phyloP scores from a whole-genome alignment of 2,329 filamentous ascomycete genomes.

The Orbilia oligospora region DNA sequence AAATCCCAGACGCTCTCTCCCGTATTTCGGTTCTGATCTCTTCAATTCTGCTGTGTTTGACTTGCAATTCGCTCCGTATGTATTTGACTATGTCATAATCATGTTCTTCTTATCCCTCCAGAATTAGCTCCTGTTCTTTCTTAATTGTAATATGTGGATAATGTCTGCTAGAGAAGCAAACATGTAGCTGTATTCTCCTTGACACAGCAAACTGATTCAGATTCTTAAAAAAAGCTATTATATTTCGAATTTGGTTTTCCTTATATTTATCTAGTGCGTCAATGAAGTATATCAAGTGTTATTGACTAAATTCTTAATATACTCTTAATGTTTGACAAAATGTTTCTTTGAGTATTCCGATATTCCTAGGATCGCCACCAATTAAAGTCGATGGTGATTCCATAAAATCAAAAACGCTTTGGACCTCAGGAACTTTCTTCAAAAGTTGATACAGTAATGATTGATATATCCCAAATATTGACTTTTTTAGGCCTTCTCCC shows the following conservation, averaged over 20 bases:
- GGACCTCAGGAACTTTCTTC: conserved; percentile 65
- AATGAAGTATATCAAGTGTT: conserved; percentile 65
- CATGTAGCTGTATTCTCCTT: conserved; percentile 50
- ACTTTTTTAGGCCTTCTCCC: conserved; percentile 69
- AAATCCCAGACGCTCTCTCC: conserved; percentile 67
- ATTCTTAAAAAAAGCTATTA: conserved; percentile 65
- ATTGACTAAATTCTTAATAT: conserved; percentile 62
- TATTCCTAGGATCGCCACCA: conserved; percentile 10
- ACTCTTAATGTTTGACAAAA: too few relatives aligned
- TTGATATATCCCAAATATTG: conserved; percentile 70
- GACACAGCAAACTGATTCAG: conserved; percentile 65
- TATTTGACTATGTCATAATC: conserved; percentile 66
- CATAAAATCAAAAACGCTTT: conserved; percentile 65
- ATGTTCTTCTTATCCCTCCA: conserved; percentile 67
- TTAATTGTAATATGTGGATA: conserved; percentile 67
- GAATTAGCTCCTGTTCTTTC: conserved; percentile 64
- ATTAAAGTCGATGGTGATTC: too few relatives aligned
- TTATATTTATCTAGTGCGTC: conserved; percentile 72
- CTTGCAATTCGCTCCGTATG: conserved; percentile 64
- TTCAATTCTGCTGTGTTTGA: conserved; percentile 33
- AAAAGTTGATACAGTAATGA: conserved; percentile 71
- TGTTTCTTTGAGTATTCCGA: neutral
- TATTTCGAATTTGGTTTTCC: conserved; percentile 66
- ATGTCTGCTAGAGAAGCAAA: conserved; percentile 69
- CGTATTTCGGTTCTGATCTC: conserved; percentile 64